Evolutionary conservation across 2,329 filamentous ascomycete genomes (phyloP), one percentile per base, ranked within the genome.

Genomic region (Penicillium griseofulvum): DNA sequence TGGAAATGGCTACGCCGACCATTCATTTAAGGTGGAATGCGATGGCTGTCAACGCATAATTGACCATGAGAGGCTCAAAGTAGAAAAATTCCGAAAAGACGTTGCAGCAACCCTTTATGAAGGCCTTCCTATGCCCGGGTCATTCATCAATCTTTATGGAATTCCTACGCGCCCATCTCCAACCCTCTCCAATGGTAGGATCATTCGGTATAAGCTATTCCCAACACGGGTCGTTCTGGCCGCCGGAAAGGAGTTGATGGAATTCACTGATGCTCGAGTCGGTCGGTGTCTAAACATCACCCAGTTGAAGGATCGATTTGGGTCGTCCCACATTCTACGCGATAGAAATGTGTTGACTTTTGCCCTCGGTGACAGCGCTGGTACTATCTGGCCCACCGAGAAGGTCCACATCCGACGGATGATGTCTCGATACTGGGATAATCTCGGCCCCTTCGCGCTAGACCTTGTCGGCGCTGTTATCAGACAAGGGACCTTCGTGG

Each of bases 71-170:
- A 73, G 79, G 5, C 77, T 91, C 1, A 78, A 80, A n/a, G 79
- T 86, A 4, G 76, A 70, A 34, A 87, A 86, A 60, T 89, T 90
- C 63, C 75, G 76, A 42, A 71, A 68, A 14, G 87, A 91, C 61
- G 69, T 81, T 7, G 67, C 76, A 22, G 63, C 67, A 0, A 74
- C 89, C 1, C 62, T 83, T 1, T 55, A 71, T 4, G 58, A 76
- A 2, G 63, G 76, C 10, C 68, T 74, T 1, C 83, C 87, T 0
- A 83, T 92, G 76, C 84, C 86, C 0, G 88, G 88, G 1, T 89
- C 87, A 0, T 68, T 90, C 1, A 76, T 90, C 10, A 77, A 83
- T 4, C 70, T 79, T 0, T 68, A 74, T 1, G 88, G 87, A 0
- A 69, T 75, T 12, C 82, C 84, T 1, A 55, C 59, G 28, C 55